Conservation (phyloP, 805 yeast species). For the Phaffomyces antillensis region DNA sequence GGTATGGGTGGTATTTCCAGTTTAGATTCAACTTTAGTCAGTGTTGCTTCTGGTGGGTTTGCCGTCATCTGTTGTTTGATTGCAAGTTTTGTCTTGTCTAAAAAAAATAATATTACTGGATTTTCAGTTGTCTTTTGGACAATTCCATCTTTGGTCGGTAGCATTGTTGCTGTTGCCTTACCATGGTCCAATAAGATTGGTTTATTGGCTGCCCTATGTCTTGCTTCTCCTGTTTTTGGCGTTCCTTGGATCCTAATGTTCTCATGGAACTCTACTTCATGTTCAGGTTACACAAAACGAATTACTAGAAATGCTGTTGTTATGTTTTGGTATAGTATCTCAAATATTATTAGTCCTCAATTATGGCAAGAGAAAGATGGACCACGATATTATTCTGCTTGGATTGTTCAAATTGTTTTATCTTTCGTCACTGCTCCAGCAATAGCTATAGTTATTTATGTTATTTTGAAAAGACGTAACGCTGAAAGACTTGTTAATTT, state of each 20-base stretch:
- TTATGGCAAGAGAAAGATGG: conserved; percentile 42
- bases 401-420: conserved; percentile 52
- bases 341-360: conserved; percentile 51
- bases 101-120: conserved; percentile 29
- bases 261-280: conserved; percentile 28
- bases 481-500: conserved; percentile 26
- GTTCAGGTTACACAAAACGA: conserved; percentile 46
- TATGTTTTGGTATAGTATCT: conserved; percentile 39
- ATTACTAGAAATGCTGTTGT: conserved; percentile 38
- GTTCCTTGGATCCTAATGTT: conserved; percentile 33
- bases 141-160: conserved; percentile 38
- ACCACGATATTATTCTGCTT: conserved; percentile 39
- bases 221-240: conserved; percentile 41
- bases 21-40: conserved; percentile 42
- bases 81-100: conserved; percentile 27
- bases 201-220: conserved; percentile 38
- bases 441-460: conserved; percentile 36
- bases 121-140: conserved; percentile 32
- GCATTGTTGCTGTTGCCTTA: conserved; percentile 38
- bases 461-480: conserved; percentile 39
- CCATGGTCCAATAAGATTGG: conserved; percentile 40
- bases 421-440: conserved; percentile 41
- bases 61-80: conserved; percentile 34
- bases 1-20: conserved; percentile 38
- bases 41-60: conserved; percentile 48